Conservation (phyloP, 495 filamentous ascomycete genomes). For the Aspergillus asperescens region DNA sequence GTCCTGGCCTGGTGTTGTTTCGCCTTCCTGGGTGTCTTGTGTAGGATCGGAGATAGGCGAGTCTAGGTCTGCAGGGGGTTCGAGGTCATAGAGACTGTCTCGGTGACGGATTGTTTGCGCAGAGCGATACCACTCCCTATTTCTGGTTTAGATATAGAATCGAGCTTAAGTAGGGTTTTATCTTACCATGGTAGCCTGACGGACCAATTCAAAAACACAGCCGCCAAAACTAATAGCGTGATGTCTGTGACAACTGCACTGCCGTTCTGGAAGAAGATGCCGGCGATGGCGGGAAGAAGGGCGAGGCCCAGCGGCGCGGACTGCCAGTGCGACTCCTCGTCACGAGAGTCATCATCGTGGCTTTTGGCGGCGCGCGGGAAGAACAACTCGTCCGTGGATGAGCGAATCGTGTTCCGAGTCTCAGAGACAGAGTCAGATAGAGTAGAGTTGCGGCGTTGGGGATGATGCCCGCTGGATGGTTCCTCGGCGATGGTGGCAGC, state of each 20-base stretch:
- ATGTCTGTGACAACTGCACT: slow-evolving; percentile 77
- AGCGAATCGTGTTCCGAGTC: slow-evolving; percentile 58
- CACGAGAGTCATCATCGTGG: slow-evolving; percentile 19
- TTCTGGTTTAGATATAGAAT: neutral
- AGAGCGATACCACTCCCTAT: slow-evolving; percentile 83
- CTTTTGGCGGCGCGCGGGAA: slow-evolving; percentile 49
- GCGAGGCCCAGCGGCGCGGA: slow-evolving; percentile 75
- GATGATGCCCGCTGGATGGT: slow-evolving; percentile 18
- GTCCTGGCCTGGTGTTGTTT: neutral
- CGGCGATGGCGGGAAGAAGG: slow-evolving; percentile 77
- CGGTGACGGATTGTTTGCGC: slow-evolving; percentile 58
- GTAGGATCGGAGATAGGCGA: slow-evolving; percentile 42
- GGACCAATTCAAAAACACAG: slow-evolving; percentile 90
- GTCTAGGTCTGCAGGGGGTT: slow-evolving; percentile 20
- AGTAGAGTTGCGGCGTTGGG: slow-evolving; percentile 63
- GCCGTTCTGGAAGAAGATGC: slow-evolving; percentile 80
- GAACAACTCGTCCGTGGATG: slow-evolving; percentile 67
- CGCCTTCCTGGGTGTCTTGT: slow-evolving; percentile 31
- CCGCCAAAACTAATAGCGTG: slow-evolving; percentile 69
- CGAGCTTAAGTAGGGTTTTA: slow-evolving; percentile 6
- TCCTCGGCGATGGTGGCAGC: slow-evolving; percentile 39
- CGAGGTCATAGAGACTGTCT: slow-evolving; percentile 43
- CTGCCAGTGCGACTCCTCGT: slow-evolving; percentile 64
- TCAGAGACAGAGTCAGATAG: slow-evolving; percentile 70
- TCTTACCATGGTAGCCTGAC: slow-evolving; percentile 79